Conservation (phyloP, 2,329 filamentous ascomycete genomes). For the Hymenoscyphus linearis region DNA sequence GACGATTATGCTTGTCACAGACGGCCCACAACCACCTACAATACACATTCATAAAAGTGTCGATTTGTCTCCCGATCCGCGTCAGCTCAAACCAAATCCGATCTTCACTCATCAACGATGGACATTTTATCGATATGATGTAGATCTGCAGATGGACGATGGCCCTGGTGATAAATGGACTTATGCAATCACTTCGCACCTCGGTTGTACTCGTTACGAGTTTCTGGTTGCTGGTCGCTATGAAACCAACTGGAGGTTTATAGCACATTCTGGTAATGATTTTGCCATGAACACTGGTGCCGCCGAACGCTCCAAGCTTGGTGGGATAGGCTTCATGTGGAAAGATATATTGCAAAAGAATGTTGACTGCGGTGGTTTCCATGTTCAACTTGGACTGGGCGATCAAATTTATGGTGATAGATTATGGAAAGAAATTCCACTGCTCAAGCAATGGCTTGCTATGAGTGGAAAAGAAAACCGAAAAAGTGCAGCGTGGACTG, state of each 20-base stretch:
- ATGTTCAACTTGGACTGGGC: conserved; percentile 85
- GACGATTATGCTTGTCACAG: conserved; percentile 88
- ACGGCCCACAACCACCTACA: conserved; percentile 85
- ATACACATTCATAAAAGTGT: conserved; percentile 90
- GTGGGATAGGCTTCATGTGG: conserved; percentile 95
- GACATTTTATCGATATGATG: conserved; percentile 92
- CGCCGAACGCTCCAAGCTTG: conserved; percentile 77
- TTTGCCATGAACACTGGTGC: conserved; percentile 84
- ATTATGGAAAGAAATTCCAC: conserved; percentile 91
- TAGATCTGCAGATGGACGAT: conserved; percentile 87
- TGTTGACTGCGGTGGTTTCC: conserved; percentile 91
- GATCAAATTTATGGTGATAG: conserved; percentile 95
- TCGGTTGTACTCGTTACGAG: conserved; percentile 97
- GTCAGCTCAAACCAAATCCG: conserved; percentile 73
- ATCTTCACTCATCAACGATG: conserved; percentile 90
- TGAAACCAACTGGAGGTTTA: conserved; percentile 91
- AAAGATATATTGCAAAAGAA: conserved; percentile 98
- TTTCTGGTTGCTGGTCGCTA: conserved; percentile 88
- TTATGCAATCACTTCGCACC: conserved; percentile 92
- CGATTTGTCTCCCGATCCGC: conserved; percentile 87
- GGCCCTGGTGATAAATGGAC: conserved; percentile 82
- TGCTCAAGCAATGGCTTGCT: conserved; percentile 90
- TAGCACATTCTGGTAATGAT: conserved; percentile 93
- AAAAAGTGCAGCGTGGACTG: conserved; percentile 87
- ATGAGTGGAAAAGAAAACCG: conserved; percentile 91